phyloP scores from a whole-genome alignment of 805 yeast species.

The Wilhelminamyces savonicus region DNA sequence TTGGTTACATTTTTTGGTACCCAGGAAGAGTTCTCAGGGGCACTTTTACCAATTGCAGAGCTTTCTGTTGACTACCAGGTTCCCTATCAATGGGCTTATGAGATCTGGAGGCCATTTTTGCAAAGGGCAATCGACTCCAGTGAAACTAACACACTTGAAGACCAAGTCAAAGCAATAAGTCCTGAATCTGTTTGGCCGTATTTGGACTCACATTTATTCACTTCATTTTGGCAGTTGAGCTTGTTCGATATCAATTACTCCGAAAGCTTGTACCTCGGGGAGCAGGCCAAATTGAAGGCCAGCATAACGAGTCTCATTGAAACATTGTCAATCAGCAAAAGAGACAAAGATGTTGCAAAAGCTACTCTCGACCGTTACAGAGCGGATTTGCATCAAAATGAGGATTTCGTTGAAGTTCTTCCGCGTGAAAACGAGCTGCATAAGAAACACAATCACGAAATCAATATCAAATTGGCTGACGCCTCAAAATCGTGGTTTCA shows the following conservation, averaged over 20 bases:
- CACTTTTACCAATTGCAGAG: slow-evolving; percentile 35
- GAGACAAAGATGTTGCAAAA: slow-evolving; percentile 17
- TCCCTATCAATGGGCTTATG: slow-evolving; percentile 63
- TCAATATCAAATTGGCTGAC: slow-evolving; percentile 18
- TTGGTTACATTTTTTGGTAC: slow-evolving; percentile 48
- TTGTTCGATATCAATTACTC: slow-evolving; percentile 65
- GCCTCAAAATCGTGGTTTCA: slow-evolving; percentile 37
- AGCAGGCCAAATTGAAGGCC: slow-evolving; percentile 33
- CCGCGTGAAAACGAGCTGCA: slow-evolving; percentile 43
- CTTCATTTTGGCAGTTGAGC: slow-evolving; percentile 67
- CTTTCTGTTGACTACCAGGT: slow-evolving; percentile 40
- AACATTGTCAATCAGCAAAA: slow-evolving; percentile 22
- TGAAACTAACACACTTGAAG: slow-evolving; percentile 1
- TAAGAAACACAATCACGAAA: slow-evolving; percentile 26
- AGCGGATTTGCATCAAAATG: slow-evolving; percentile 17
- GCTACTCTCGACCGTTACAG: slow-evolving; percentile 14
- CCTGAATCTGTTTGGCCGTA: slow-evolving; percentile 13
- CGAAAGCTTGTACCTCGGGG: slow-evolving; percentile 42
- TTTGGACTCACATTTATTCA: slow-evolving; percentile 40
- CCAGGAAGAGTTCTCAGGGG: slow-evolving; percentile 18
- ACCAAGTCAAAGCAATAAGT: slow-evolving; percentile 2
- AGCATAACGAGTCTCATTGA: slow-evolving; percentile 29
- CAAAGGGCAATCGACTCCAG: slow-evolving; percentile 16
- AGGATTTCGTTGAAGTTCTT: slow-evolving; percentile 17
- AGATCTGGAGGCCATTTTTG: slow-evolving; percentile 60